Evolutionary conservation across 2,329 filamentous ascomycete genomes (phyloP).

Genomic region (Curvularia sp.): DNA sequence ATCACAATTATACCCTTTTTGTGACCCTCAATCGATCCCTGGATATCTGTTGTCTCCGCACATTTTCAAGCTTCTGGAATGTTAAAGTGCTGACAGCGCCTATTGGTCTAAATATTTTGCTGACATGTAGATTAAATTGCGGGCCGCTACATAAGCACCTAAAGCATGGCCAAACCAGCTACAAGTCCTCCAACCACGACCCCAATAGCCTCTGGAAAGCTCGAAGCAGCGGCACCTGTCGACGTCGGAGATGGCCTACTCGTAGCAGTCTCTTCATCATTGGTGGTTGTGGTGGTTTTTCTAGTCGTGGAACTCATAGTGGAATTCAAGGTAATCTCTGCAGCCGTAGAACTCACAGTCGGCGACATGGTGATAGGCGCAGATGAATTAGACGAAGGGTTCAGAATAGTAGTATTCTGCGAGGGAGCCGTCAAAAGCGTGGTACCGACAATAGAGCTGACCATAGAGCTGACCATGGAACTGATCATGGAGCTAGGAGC

Average conservation of each 20-base stretch:
- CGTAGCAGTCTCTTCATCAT: conserved; percentile 15
- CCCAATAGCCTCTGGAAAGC: conserved; percentile 27
- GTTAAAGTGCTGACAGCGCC: background rate
- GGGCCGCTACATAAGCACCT: conserved; percentile 2
- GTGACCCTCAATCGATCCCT: conserved; percentile 6
- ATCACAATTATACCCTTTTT: conserved; percentile 40
- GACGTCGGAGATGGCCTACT: conserved; percentile 21
- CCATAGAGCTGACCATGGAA: conserved; percentile 5
- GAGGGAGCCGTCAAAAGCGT: conserved; percentile 11
- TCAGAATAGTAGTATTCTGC: conserved; percentile 6
- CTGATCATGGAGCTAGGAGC: background rate
- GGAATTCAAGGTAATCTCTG: background rate
- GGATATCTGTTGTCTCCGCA: background rate
- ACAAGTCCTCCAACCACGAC: conserved; percentile 31
- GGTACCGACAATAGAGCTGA: conserved; percentile 9
- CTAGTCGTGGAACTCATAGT: background rate
- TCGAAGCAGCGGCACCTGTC: conserved; percentile 29
- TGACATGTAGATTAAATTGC: background rate
- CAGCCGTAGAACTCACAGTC: conserved; percentile 8
- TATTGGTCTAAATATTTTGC: background rate
- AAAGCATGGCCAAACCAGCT: conserved; percentile 31
- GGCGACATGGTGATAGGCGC: conserved; percentile 16
- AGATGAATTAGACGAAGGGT: conserved; percentile 5
- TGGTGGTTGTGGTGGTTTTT: conserved; percentile 2
- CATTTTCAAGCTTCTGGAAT: background rate